A percentile compares a stretch with the other conserved stretches of the same genome.
phyloP scores from a whole-genome alignment of 495 filamentous ascomycete species.

The Aspergillus steynii region DNA sequence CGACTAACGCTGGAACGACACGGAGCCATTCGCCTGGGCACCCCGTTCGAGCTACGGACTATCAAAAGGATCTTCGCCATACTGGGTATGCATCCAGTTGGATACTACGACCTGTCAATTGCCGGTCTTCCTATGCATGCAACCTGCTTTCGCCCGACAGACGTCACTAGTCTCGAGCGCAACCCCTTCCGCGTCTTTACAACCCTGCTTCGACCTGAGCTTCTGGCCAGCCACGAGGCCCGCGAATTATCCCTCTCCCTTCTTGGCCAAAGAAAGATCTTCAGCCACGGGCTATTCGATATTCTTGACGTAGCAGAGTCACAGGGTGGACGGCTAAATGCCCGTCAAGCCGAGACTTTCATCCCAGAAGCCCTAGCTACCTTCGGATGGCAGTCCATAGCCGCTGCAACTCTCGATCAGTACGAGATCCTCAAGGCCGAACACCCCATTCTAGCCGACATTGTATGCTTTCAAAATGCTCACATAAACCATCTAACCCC shows the following conservation, averaged over 20 bases:
- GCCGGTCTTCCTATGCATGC: conserved; percentile 47
- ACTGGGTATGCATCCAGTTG: conserved; percentile 45
- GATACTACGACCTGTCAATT: conserved; percentile 44
- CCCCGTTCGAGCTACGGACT: conserved; percentile 34
- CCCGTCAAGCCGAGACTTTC: conserved; percentile 27
- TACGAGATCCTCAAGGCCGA: conserved; percentile 38
- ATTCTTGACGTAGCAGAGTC: conserved; percentile 27
- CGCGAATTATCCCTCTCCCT: conserved; percentile 25
- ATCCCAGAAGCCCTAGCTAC: conserved; percentile 36
- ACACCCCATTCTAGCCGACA: conserved; percentile 44
- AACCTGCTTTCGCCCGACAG: conserved; percentile 40
- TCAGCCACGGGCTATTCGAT: conserved; percentile 30
- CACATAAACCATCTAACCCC: conserved; percentile 51
- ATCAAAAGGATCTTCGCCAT: conserved; percentile 42
- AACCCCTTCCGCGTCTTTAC: conserved; percentile 49
- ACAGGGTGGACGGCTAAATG: conserved; percentile 17
- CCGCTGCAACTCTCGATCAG: conserved; percentile 36
- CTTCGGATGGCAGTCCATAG: conserved; percentile 42
- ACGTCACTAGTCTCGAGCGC: conserved; percentile 23
- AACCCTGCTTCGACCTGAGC: conserved; percentile 38
- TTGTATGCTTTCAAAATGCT: conserved; percentile 39
- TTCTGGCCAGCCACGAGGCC: conserved; percentile 30
- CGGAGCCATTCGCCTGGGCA: conserved; percentile 46
- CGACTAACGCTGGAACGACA: conserved; percentile 42
- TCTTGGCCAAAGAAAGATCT: conserved; percentile 36